Percentiles rank a stretch among this genome's conserved stretches.
These are phyloP conservation scores for Thalassiosira hispida DNA, from an alignment of 352 stramenopile genomes.

Conservation along the genomic window DNA sequence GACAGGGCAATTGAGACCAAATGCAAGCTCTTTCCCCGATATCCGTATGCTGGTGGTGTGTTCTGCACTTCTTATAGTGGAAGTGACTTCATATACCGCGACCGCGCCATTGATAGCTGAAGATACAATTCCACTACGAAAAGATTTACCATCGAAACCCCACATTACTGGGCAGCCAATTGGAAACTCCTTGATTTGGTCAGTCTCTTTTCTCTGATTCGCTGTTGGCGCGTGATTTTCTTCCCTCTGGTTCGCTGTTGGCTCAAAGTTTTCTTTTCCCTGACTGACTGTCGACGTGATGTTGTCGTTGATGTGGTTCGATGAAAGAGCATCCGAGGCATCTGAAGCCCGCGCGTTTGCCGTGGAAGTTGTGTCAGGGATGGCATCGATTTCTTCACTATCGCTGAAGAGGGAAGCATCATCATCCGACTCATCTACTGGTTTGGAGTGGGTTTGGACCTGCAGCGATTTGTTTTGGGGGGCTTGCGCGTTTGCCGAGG, in stretches of 20 bases:
- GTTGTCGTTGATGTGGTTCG: neutral
- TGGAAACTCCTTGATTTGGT: slow-evolving; percentile 13
- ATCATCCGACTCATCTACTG: neutral
- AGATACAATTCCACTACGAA: slow-evolving; percentile 10
- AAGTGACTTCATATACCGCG: neutral
- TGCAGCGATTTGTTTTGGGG: neutral
- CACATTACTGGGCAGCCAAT: slow-evolving; percentile 20
- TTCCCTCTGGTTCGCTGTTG: neutral
- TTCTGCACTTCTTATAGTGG: slow-evolving; percentile 7
- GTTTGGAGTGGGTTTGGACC: too few species aligned
- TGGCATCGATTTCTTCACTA: too few species aligned
- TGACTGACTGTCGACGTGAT: neutral
- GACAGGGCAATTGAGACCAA: slow-evolving; percentile 19
- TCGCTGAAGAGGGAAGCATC: neutral
- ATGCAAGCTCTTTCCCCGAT: slow-evolving; percentile 8
- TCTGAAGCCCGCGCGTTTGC: neutral
- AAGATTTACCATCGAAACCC: slow-evolving; percentile 10
- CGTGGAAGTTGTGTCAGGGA: too few species aligned
- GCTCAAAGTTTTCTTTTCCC: neutral
- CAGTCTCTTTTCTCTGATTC: neutral
- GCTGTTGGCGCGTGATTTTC: neutral
- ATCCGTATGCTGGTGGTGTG: neutral
- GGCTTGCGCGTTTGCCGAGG: neutral
- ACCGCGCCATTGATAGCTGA: neutral
- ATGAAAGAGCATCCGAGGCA: neutral